Percentiles rank a stretch among this genome's conserved stretches.
phyloP scores from a whole-genome alignment of 2,329 filamentous ascomycete species.

The Fusarium buharicum region DNA sequence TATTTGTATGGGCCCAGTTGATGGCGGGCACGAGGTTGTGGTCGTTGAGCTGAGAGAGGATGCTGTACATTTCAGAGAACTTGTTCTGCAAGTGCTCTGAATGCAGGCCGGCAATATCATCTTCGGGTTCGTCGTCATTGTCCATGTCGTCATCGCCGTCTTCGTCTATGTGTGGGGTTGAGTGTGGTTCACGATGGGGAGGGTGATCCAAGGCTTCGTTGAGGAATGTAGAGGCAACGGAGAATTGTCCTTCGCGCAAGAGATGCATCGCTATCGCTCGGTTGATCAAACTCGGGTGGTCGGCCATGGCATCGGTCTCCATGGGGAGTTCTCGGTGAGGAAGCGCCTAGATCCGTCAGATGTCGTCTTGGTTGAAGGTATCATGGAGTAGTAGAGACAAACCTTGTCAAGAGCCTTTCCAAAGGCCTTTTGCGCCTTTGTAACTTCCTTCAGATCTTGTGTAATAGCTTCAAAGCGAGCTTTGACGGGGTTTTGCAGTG shows the following conservation, averaged over 20 bases:
- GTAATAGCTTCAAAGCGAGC: slow-evolving; percentile 82
- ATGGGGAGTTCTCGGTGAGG: slow-evolving; percentile 73
- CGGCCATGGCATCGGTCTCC: slow-evolving; percentile 82
- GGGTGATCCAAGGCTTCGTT: slow-evolving; percentile 68
- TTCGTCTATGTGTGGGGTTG: slow-evolving; percentile 43
- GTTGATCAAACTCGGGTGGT: slow-evolving; percentile 82
- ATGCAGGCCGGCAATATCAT: slow-evolving; percentile 44
- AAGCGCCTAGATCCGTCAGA: slow-evolving; percentile 48
- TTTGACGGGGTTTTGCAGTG: slow-evolving; percentile 87
- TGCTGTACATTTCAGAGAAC: slow-evolving; percentile 91
- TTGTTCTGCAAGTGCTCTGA: slow-evolving; percentile 74
- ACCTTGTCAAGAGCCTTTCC: slow-evolving; percentile 87
- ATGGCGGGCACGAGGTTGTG: slow-evolving; percentile 86
- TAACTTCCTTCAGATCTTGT: slow-evolving; percentile 82
- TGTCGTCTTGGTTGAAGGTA: background rate
- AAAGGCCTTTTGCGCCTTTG: slow-evolving; percentile 84
- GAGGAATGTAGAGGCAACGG: slow-evolving; percentile 86
- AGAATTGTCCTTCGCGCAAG: slow-evolving; percentile 92
- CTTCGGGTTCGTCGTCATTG: slow-evolving; percentile 44
- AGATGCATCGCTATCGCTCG: slow-evolving; percentile 97
- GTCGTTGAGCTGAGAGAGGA: slow-evolving; percentile 79
- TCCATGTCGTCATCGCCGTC: slow-evolving; percentile 51
- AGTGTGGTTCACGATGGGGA: slow-evolving; percentile 33
- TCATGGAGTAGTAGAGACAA: slow-evolving; percentile 31
- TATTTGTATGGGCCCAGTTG: slow-evolving; percentile 81